Base-by-base conservation (phyloP, 2,329 filamentous ascomycete species). In the Penicillium sp. region DNA sequence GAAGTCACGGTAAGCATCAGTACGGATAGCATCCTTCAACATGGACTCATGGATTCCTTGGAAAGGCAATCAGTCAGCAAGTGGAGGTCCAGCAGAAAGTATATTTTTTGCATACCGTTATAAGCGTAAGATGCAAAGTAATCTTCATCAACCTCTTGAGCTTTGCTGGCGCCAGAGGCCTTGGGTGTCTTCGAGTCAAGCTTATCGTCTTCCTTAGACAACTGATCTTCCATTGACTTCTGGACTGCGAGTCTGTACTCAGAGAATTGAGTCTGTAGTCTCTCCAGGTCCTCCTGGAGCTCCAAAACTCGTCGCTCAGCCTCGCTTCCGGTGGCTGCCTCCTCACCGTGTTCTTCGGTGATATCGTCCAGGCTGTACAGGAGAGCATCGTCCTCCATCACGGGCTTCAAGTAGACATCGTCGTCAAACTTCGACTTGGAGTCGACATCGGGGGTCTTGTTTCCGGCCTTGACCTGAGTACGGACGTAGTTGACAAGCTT, bases 11-110 rank as follows among this genome's bases (percentile, higher is more conserved):
- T 97, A 97, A 3, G 90, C 88, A 67, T 96, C 89, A 11, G 92
- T 97, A 49, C 92, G 88, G 40, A 96, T 82, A 0, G 84, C 81
- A 69, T 97, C 92, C 72, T 96, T 96, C 59, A 97, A 82, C 92
- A 97, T 97, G 7, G 89, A 92, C 70, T 96, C 91, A 72, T 97
- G 92, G 53, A 97, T 97, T 54, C 91, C 90, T 89, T 69, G n/a
- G 18, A 6, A 55, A 33, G 14, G 15, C 12, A 20, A 40, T 14
- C 22, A 3, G 26, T 63, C 53, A 64, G 60, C 15, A 43, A 47
- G 42, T 20, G 22, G 12, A 25, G 27, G 23, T 44, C 14, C n/a
- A 20, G 31, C 22, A 20, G 22, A 5, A 15, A 7, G 1, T 22
- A 12, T 7, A 4, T 6, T 1, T 26, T 15, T 6, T 12, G 20